A percentile compares a stretch with the other conserved stretches of the same genome.
These are phyloP conservation scores for Fonsecaea erecta DNA, from an alignment of 2,329 filamentous ascomycete genomes.

Conservation along the genomic window DNA sequence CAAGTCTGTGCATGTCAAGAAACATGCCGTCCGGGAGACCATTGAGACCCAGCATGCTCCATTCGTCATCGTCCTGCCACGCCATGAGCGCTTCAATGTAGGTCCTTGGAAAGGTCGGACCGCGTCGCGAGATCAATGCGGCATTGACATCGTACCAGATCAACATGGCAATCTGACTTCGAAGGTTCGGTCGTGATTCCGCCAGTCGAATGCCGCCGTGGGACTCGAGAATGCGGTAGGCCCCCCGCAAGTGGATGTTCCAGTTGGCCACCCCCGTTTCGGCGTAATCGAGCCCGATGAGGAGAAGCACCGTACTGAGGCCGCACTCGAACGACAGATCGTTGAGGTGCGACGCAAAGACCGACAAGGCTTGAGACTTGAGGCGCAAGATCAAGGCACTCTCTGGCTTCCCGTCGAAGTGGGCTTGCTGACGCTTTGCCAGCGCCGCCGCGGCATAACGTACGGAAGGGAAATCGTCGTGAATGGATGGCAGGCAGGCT, in stretches of 20 bases:
- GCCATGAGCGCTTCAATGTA: constrained; percentile 31
- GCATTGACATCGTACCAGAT: constrained; percentile 33
- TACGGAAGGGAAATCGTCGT: constrained; percentile 31
- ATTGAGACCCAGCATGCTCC: constrained; percentile 34
- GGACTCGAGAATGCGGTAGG: constrained; percentile 29
- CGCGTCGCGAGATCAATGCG: constrained; percentile 28
- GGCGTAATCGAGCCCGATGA: constrained; percentile 32
- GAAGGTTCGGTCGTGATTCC: constrained; percentile 25
- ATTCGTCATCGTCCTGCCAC: constrained; percentile 33
- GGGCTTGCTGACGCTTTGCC: constrained; percentile 31
- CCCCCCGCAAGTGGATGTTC: constrained; percentile 32
- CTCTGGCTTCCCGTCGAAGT: constrained; percentile 24
- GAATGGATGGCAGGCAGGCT: constrained; percentile 22
- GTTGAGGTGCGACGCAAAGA: constrained; percentile 29
- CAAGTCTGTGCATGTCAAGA: constrained; percentile 30
- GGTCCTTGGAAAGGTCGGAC: constrained; percentile 27
- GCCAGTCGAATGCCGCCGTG: constrained; percentile 31
- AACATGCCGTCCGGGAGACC: constrained; percentile 34
- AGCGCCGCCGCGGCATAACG: constrained; percentile 30
- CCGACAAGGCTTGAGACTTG: constrained; percentile 27
- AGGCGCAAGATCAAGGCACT: constrained; percentile 25
- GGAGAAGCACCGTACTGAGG: constrained; percentile 27
- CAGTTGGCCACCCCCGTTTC: constrained; percentile 31
- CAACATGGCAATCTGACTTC: constrained; percentile 33
- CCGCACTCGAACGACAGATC: constrained; percentile 30